Conservation (phyloP, 495 filamentous ascomycete species). For the Xylaria castorea region DNA sequence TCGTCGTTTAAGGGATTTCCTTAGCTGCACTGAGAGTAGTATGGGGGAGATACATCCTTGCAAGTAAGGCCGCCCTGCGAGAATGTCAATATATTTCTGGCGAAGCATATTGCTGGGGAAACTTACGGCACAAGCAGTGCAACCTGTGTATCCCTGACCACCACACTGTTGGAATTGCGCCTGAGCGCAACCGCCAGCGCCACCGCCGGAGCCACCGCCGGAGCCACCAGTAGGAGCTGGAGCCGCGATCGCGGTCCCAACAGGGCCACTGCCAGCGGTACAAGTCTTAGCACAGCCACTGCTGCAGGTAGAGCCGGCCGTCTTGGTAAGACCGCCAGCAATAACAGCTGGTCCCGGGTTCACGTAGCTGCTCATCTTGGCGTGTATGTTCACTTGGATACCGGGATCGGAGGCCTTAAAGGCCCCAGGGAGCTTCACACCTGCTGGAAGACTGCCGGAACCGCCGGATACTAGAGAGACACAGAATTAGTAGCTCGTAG, state of each 20-base stretch:
- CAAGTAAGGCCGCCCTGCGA: slow-evolving; percentile 33
- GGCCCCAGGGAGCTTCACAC: slow-evolving; percentile 47
- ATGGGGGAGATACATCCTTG: slow-evolving; percentile 41
- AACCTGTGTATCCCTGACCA: slow-evolving; percentile 52
- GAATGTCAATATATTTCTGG: neutral
- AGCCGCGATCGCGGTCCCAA: slow-evolving; percentile 37
- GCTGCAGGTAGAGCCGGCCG: slow-evolving; percentile 37
- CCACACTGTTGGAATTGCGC: slow-evolving; percentile 53
- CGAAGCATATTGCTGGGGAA: neutral
- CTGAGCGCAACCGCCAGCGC: slow-evolving; percentile 35
- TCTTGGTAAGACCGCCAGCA: slow-evolving; percentile 36
- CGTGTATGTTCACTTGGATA: slow-evolving; percentile 53
- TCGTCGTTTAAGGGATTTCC: neutral
- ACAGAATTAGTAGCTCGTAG: neutral
- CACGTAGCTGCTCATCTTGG: slow-evolving; percentile 33
- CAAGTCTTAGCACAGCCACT: slow-evolving; percentile 41
- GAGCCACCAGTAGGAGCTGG: slow-evolving; percentile 29
- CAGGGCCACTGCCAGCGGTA: slow-evolving; percentile 34
- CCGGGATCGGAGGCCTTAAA: slow-evolving; percentile 52
- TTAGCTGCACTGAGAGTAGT: slow-evolving; percentile 54
- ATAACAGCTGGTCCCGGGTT: slow-evolving; percentile 42
- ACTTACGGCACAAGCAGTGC: slow-evolving; percentile 47
- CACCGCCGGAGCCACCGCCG: slow-evolving; percentile 25
- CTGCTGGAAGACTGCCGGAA: slow-evolving; percentile 40
- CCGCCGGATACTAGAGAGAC: slow-evolving; percentile 11